Percentiles rank a stretch among this genome's conserved stretches.
Conservation (phyloP, 1,284 basidiomycete genomes). For the Marasmius fiardii region DNA sequence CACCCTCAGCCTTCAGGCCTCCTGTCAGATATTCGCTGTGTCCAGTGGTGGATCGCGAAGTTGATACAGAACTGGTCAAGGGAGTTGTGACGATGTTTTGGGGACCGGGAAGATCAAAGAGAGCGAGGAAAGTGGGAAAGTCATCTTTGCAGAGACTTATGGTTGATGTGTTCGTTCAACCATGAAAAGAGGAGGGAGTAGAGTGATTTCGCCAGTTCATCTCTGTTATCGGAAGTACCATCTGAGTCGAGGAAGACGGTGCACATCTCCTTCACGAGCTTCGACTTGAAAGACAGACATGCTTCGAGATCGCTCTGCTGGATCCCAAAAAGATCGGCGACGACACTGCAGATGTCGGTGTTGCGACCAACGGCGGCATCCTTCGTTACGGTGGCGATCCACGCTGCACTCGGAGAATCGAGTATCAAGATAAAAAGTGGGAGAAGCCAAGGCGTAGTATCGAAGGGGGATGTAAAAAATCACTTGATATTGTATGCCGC, state of each 20-base stretch:
- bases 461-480: no score
- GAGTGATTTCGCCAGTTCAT: conserved; percentile 90
- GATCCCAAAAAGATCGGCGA: conserved; percentile 91
- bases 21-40: no score
- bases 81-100: conserved; percentile 89
- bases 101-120: conserved; percentile 94
- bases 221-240: conserved; percentile 87
- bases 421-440: no score
- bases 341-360: conserved; percentile 72
- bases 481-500: no score
- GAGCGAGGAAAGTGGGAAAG: conserved; percentile 89
- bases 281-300: conserved; percentile 90
- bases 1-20: no score
- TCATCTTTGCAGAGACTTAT: conserved; percentile 90
- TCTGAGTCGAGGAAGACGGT: conserved; percentile 96
- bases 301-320: conserved; percentile 72
- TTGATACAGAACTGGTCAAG: conserved; percentile 97
- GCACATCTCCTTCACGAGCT: conserved; percentile 90
- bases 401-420: conserved; percentile 94
- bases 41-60: conserved; percentile 89
- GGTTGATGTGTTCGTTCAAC: conserved; percentile 96
- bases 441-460: no score
- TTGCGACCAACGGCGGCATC: conserved; percentile 89
- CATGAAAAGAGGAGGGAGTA: conserved; percentile 96
- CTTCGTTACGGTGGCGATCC: conserved; percentile 77